Base-by-base conservation (phyloP, 441 rosid genomes). In the Pelargonium citronellum region DNA sequence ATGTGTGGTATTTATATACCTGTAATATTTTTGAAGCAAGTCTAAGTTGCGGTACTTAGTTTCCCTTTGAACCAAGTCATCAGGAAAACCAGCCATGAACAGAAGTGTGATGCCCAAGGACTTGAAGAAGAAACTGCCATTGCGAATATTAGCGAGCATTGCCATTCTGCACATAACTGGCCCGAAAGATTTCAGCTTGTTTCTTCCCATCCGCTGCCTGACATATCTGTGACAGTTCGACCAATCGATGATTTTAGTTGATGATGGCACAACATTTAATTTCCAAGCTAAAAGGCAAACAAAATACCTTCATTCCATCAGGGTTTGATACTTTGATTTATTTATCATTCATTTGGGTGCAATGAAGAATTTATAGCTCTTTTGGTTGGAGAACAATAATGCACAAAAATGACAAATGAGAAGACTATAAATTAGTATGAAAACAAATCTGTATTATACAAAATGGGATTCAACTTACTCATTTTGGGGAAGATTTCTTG, bases 91-190 rank as follows among this genome's bases (percentile, higher is more conserved):
- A 2, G 87, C 91, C 87, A 87, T 82, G 83, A 85, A 87, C 73
- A 87, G 43, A 58, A 87, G 85, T 17, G 89, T 85, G 74, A 87
- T 81, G 69, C 87, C 89, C 66, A 85, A 73, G 49, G 87, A 86
- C 85, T 87, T 85, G 75, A 87, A 87, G 85, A 87, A 87, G 86
- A 85, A 87, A 74, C 91, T 87, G 44, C 91, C 83, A 11, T 73
- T 68, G 22, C 89, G 87, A 46, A 77, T 73, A 75, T 79, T 82
- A 64, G 77, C 79, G 22, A 87, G 79, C 85, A 71, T 77, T 1
- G 87, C 87, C 85, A 83, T 83, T 73, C 77, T 76, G 69, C 91
- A 83, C 71, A 83, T 77, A 4, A 78, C 61, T 22, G 87, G 87
- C 69, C 89, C 89, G 0, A 87, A 87, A 69, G 88, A 87, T 75